Base-by-base conservation (phyloP, 73 alveolate species). In the Paramecium biaurelia region DNA sequence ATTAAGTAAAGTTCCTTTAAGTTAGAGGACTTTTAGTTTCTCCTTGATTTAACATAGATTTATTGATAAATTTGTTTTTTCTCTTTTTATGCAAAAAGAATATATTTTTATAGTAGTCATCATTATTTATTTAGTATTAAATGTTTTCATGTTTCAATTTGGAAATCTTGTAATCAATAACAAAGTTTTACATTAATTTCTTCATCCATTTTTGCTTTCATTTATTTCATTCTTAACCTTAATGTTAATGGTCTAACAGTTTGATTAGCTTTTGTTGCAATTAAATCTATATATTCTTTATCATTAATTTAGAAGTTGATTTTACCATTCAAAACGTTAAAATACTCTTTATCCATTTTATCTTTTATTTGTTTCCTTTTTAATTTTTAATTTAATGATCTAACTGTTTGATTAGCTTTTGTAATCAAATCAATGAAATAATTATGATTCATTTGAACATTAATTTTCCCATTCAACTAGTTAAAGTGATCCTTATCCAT, bases 181-280 rank as follows among this genome's bases (percentile, higher is more conserved):
- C 0, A 9, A 21, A 2, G 9, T 26, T 8, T 63, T 63, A 63
- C 84, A 63, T 63, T 63, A 32, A 63, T 63, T 24, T 63, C 84
- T 30, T 63, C 84, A 11, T 63, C 45, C 84, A 63, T 63, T 63
- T 63, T 63, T 6, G 24, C 84, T 63, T 63, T 63, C 84, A 63
- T 63, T 30, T 63, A 63, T 24, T 63, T 9, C 84, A 63, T 63
- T 63, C 45, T 63, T 9, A 63, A 30, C 28, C 24, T 63, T 63
- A 63, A 63, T 6, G 84, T 63, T 30, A 32, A 30, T 63, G 84
- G 84, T 63, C 84, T 21, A 8, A 63, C 84, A 30, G 47, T 63
- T 26, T 26, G 10, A 63, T 63, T 63, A 30, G 84, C 84, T 63
- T 32, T 63, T 63, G 84, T 63, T 63, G 41, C 6, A 30, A 63